A percentile compares a stretch with the other conserved stretches of the same genome.
phyloP scores from a whole-genome alignment of 2,329 filamentous ascomycete genomes.

The Neoarthrinium moseri region DNA sequence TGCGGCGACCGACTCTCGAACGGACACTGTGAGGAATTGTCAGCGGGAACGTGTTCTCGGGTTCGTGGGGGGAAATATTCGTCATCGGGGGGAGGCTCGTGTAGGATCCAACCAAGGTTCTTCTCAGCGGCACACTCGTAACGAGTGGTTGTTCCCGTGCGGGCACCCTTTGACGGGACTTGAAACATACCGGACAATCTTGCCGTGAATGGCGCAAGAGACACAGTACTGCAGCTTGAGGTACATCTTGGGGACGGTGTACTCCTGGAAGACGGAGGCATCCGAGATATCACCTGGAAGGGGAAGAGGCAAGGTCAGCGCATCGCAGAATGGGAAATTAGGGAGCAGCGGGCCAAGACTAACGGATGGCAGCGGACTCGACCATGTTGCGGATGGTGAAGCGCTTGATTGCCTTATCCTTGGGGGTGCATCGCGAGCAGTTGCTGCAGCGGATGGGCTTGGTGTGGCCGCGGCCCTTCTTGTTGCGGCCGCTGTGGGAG shows the following conservation, averaged over 20 bases:
- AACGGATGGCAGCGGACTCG: slow-evolving; percentile 99
- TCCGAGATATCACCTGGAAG: slow-evolving; percentile 96
- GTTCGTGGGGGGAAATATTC: slow-evolving; percentile 16
- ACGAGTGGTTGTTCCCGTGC: slow-evolving; percentile 56
- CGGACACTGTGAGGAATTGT: slow-evolving; percentile 72
- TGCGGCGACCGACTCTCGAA: slow-evolving; percentile 93
- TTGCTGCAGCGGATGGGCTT: slow-evolving; percentile 89
- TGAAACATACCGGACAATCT: slow-evolving; percentile 97
- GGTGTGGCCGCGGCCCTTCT: slow-evolving; percentile 99
- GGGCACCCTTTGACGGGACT: slow-evolving; percentile 21
- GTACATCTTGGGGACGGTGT: slow-evolving; percentile 99
- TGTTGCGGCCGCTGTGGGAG: slow-evolving; percentile 83
- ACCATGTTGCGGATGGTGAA: slow-evolving; percentile 99
- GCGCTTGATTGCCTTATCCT: slow-evolving; percentile 99
- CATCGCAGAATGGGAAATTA: neutral
- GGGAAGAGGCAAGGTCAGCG: neutral
- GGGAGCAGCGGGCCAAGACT: slow-evolving; percentile 40
- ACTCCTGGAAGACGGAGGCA: slow-evolving; percentile 98
- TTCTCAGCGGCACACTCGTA: slow-evolving; percentile 44
- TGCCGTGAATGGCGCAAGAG: slow-evolving; percentile 99
- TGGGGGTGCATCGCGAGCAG: slow-evolving; percentile 84
- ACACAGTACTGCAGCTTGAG: slow-evolving; percentile 99
- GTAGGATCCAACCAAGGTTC: slow-evolving; percentile 57
- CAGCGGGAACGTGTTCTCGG: slow-evolving; percentile 30
- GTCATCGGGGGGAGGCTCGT: slow-evolving; percentile 19